Percentiles rank a stretch among this genome's conserved stretches.
Evolutionary conservation across 1,139 yeast species (phyloP).

Genomic region (Kodamaea fungicola): DNA sequence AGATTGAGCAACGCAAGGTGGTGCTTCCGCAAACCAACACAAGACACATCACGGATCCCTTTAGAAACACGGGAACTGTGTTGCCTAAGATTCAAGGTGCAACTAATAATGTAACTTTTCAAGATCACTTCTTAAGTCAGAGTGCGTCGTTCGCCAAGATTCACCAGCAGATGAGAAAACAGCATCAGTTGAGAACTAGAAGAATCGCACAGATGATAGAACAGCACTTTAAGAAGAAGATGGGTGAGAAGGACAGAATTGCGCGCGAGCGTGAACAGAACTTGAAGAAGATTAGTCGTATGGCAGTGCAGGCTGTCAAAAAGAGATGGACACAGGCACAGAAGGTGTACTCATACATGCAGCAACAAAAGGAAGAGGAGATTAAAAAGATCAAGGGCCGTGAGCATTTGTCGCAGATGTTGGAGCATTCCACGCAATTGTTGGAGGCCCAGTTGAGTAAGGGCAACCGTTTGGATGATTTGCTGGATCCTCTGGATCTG

Average conservation of each 20-base stretch:
- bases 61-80: slow-evolving; percentile 36
- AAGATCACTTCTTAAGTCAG: slow-evolving; percentile 74
- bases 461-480: slow-evolving; percentile 20
- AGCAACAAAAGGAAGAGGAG: slow-evolving; percentile 59
- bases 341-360: slow-evolving; percentile 63
- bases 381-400: slow-evolving; percentile 76
- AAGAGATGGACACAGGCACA: slow-evolving; percentile 91
- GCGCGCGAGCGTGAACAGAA: slow-evolving; percentile 68
- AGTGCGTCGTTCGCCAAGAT: slow-evolving; percentile 71
- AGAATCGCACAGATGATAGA: slow-evolving; percentile 82
- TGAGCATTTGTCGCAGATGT: slow-evolving; percentile 81
- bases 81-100: slow-evolving; percentile 40
- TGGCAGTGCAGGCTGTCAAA: slow-evolving; percentile 79
- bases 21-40: slow-evolving; percentile 43
- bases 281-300: slow-evolving; percentile 65
- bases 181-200: slow-evolving; percentile 65
- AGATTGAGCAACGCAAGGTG: slow-evolving; percentile 43
- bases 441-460: slow-evolving; percentile 75
- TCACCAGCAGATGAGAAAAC: slow-evolving; percentile 63
- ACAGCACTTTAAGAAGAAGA: slow-evolving; percentile 76
- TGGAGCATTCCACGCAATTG: slow-evolving; percentile 87
- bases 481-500: slow-evolving; percentile 15
- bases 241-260: slow-evolving; percentile 85
- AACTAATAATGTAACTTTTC: slow-evolving; percentile 49
- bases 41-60: slow-evolving; percentile 40